Base-by-base conservation (phyloP, 163 green algal genomes). In the Scenedesmus sp. region DNA sequence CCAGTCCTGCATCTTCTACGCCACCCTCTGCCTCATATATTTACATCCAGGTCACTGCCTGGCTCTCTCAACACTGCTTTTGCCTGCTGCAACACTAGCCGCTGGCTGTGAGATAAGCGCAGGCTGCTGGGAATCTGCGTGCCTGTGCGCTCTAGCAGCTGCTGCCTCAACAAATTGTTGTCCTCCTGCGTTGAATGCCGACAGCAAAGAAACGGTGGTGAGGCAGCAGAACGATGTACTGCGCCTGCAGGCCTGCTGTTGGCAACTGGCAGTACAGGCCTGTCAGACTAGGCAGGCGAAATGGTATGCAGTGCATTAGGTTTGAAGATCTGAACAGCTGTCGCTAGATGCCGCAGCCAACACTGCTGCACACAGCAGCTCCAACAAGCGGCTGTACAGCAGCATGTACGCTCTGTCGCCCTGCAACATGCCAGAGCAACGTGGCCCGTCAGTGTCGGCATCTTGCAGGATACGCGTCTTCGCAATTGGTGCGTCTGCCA, bases 51-150 rank as follows among this genome's bases (percentile, higher is more conserved):
- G 18, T 68, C 82, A 40, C 30, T 76, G 30, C 13, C 51, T 35
- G 30, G 35, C 24, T 87, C 35, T 81, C 30, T 30, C 16, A 78
- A 2, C 33, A 90, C n/a, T 83, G 85, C 70, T 59, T 84, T 35
- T 84, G 49, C 85, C 70, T 90, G 26, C 46, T 90, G 26, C 49
- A 90, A 72, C 49, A 90, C 78, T 15, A 79, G 44, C 44, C 56
- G 46, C 46, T 90, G 46, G 16, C 22, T 46, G 18, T 85, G 10
- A 22, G 70, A 85, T 20, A 90, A 72, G 13, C 65, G 72, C 72
- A 90, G 20, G 81, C 72, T 81, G 16, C 16, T 49, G 16, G 72
- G 72, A 4, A 44, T 10, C 35, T 81, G 72, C 24, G 65, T 26
- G 0, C 65, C 65, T 18, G 30, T 33, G 72, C 30, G 72, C 35